These are phyloP conservation scores for Solanum pennellii DNA, from an alignment of 257 asterid genomes.

Conservation along the genomic window DNA sequence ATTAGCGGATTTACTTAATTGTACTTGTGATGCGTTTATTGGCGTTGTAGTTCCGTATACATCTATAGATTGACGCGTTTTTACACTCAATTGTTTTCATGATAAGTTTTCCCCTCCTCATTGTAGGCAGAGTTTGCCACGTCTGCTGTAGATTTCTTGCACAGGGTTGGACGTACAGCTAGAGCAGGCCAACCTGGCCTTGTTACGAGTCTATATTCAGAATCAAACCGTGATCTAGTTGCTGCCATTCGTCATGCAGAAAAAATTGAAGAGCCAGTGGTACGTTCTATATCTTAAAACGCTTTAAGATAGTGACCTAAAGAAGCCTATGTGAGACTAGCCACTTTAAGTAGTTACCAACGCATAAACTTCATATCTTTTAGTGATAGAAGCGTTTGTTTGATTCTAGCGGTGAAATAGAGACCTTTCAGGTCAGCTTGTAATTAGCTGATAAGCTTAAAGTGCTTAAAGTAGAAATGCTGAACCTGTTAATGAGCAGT, in stretches of 20 bases:
- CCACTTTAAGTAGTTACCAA: neutral
- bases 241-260: slow-evolving; percentile 84
- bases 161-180: slow-evolving; percentile 95
- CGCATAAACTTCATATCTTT: neutral
- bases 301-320: neutral
- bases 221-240: slow-evolving; percentile 69
- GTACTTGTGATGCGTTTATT: neutral
- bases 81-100: neutral
- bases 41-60: neutral
- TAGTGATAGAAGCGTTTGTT: neutral
- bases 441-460: neutral
- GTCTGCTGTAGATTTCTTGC: slow-evolving; percentile 92
- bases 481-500: neutral
- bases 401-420: neutral
- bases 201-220: slow-evolving; percentile 67
- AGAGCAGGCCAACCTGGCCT: slow-evolving; percentile 92
- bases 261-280: slow-evolving; percentile 65
- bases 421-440: neutral
- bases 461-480: neutral
- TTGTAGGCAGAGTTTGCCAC: slow-evolving; percentile 87
- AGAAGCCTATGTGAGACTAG: neutral
- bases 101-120: neutral
- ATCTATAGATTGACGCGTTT: neutral
- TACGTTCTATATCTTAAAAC: slow-evolving; percentile 10
- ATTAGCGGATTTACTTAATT: neutral